Base-by-base conservation (phyloP, 2,329 filamentous ascomycete species). In the Geosmithia flava region DNA sequence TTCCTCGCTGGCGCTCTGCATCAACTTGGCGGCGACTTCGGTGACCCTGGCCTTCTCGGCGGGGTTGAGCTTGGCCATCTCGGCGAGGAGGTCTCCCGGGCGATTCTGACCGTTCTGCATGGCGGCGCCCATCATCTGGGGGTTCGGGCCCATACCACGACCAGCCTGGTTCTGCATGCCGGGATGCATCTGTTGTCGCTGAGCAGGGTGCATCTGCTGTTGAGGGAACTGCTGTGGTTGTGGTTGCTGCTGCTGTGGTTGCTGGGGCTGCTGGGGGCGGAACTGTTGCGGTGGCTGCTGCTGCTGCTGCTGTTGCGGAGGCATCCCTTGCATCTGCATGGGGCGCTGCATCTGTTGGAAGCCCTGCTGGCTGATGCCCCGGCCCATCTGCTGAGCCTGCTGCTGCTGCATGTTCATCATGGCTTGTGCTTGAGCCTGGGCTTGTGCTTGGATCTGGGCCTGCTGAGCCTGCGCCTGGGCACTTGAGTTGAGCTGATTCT, bases 301-400 rank as follows among this genome's bases (percentile, higher is more conserved):
- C 20, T 59, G 56, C 60, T 63, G 55, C 19, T 60, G 59, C 43
- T 64, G 62, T 50, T 75, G 75, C 46, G 69, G 75, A 8, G 71
- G 67, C 20, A 79, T 69, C 39, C 70, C 71, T 1, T 72, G 69
- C 62, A 44, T 46, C 54, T 80, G 77, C 74, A 79, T 78, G 48
- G 70, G 74, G 48, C 78, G 76, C 50, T 78, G 76, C 37, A 80
- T 67, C 45, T 75, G 71, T 51, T 76, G 76, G 50, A 81, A 80
- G 1, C 68, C 70, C 54, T 71, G 75, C 51, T 75, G 77, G 7
- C 65, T 1, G 61, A 75, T 70, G 13, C 68, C 68, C 37, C 76
- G 69, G 40, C 68, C 67, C 65, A 78, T 72, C 52, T 75, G 69
- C 13, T 45, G 42, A 15, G 42, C 16, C 37, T 47, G 65, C 37